phyloP scores from a whole-genome alignment of 106 monocot species.

The Chionographis japonica region DNA sequence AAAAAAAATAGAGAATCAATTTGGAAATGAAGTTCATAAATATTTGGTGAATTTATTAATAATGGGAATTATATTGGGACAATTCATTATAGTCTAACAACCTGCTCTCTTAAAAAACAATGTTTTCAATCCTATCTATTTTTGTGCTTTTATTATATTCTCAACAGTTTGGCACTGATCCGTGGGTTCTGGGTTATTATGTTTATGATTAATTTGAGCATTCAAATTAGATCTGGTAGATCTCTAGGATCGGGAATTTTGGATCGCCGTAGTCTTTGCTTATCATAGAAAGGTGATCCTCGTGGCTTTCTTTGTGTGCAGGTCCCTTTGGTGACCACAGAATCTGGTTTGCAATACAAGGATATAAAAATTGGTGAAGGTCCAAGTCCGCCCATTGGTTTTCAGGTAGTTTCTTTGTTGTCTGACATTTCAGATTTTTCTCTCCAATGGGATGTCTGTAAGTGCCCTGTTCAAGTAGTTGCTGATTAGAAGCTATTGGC shows the following conservation, averaged over 20 bases:
- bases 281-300: neutral
- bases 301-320: slow-evolving; percentile 18
- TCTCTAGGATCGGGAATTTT: too few species aligned
- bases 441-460: neutral
- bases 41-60: neutral
- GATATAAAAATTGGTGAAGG: slow-evolving; percentile 83
- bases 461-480: neutral
- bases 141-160: too few species aligned
- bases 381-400: slow-evolving; percentile 90
- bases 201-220: neutral
- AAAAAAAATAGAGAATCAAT: neutral
- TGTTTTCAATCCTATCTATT: neutral
- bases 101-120: neutral
- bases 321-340: slow-evolving; percentile 85
- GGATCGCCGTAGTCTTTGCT: too few species aligned
- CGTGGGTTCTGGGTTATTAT: neutral
- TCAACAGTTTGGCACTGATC: too few species aligned
- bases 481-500: neutral
- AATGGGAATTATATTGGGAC: neutral
- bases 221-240: neutral
- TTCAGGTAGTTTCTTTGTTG: slow-evolving; percentile 49
- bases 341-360: slow-evolving; percentile 90
- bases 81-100: neutral
- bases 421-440: neutral
- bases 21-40: neutral